These are phyloP conservation scores for Lyophyllum semitale DNA, from an alignment of 768 basidiomycete species.

Conservation along the genomic window DNA sequence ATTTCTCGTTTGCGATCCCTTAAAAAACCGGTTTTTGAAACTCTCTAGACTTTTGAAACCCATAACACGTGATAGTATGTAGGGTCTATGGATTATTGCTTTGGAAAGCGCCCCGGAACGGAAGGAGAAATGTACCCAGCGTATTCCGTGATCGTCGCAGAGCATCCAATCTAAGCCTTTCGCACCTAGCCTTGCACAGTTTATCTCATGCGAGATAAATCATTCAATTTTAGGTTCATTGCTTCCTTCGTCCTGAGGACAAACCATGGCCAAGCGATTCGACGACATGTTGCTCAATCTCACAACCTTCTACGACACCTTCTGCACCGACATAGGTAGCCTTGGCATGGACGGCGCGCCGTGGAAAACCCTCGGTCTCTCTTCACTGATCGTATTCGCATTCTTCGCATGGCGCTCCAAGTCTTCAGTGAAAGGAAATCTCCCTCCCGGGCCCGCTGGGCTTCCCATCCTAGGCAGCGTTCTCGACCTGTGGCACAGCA, in stretches of 20 bases:
- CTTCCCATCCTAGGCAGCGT: slow-evolving; percentile 18
- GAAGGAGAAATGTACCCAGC: not conserved
- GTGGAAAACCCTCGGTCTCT: no score
- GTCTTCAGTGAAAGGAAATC: slow-evolving; percentile 3
- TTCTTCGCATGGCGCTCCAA: slow-evolving; percentile 1
- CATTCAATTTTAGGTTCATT: no score
- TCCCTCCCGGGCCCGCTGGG: slow-evolving; percentile 16
- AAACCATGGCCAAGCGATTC: no score
- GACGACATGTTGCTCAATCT: not conserved
- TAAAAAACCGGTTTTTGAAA: no score
- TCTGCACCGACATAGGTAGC: no score
- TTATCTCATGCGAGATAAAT: not conserved
- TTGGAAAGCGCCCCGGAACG: not conserved
- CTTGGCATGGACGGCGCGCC: no score
- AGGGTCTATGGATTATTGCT: no score
- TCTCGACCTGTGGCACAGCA: slow-evolving; percentile 12
- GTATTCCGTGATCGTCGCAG: not conserved
- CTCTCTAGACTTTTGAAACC: no score
- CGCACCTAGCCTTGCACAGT: not conserved
- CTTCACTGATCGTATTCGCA: not conserved
- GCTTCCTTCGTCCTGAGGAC: no score
- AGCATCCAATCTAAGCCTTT: no score
- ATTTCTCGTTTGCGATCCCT: no score
- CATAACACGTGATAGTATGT: no score
- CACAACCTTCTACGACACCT: not conserved